These are phyloP conservation scores for Anthostomella pinea DNA, from an alignment of 2,329 filamentous ascomycete genomes.

Conservation along the genomic window DNA sequence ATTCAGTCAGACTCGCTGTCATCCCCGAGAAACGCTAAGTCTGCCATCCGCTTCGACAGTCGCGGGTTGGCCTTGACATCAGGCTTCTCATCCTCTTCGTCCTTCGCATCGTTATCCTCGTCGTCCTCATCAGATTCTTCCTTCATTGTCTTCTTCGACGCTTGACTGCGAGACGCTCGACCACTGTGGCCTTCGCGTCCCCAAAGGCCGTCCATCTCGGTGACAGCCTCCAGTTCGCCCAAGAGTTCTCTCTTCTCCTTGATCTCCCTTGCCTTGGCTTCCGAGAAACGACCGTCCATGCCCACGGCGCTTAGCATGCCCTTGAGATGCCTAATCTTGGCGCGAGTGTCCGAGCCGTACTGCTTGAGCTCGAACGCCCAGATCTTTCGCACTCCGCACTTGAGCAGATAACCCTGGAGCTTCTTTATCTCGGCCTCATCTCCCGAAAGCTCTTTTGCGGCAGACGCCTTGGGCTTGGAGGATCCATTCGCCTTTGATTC, in stretches of 20 bases:
- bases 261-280: constrained; percentile 80
- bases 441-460: constrained; percentile 44
- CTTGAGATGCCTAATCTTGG: constrained; percentile 80
- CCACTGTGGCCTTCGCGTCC: constrained; percentile 49
- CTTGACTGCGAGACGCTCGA: constrained; percentile 41
- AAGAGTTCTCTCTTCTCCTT: constrained; percentile 82
- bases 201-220: constrained; percentile 78
- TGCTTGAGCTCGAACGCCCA: constrained; percentile 83
- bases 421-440: constrained; percentile 82
- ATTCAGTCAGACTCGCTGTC: constrained; percentile 65
- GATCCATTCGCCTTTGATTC: no score
- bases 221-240: constrained; percentile 80
- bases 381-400: constrained; percentile 89
- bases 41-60: constrained; percentile 46
- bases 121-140: constrained; percentile 34
- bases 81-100: constrained; percentile 29
- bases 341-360: constrained; percentile 66
- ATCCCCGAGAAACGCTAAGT: constrained; percentile 64
- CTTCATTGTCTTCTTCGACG: constrained; percentile 35
- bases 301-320: constrained; percentile 75
- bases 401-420: constrained; percentile 79
- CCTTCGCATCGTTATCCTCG: constrained; percentile 33
- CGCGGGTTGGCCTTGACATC: constrained; percentile 36
- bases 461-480: constrained; percentile 40
- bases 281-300: constrained; percentile 85